Conservation (phyloP, 208 protist species). For the Endotrypanum monterogeii region DNA sequence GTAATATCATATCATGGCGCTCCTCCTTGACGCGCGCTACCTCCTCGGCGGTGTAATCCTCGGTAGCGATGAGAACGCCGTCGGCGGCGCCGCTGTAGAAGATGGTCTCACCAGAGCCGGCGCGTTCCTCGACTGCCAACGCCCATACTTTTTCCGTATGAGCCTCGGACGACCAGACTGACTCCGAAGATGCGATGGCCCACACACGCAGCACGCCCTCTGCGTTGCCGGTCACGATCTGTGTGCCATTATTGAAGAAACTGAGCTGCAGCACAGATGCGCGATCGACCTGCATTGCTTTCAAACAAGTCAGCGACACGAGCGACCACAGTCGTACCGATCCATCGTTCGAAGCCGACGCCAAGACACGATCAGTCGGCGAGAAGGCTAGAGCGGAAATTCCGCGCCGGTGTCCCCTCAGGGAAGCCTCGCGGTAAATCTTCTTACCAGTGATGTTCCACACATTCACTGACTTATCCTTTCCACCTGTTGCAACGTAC, state of each 20-base stretch:
- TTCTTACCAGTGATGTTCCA: slow-evolving; percentile 85
- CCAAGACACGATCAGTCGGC: slow-evolving; percentile 81
- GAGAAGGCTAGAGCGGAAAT: slow-evolving; percentile 84
- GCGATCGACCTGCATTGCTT: slow-evolving; percentile 83
- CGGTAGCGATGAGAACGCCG: slow-evolving; percentile 79
- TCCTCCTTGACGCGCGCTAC: slow-evolving; percentile 63
- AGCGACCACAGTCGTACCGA: slow-evolving; percentile 90
- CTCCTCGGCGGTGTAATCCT: slow-evolving; percentile 93
- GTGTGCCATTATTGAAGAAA: slow-evolving; percentile 90
- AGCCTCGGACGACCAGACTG: slow-evolving; percentile 75
- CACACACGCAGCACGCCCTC: slow-evolving; percentile 93
- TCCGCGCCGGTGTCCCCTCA: slow-evolving; percentile 87
- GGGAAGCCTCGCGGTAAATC: slow-evolving; percentile 66
- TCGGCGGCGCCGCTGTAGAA: slow-evolving; percentile 88
- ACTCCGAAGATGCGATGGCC: slow-evolving; percentile 78
- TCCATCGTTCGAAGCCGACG: slow-evolving; percentile 85
- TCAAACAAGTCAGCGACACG: slow-evolving; percentile 78
- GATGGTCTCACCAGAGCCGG: slow-evolving; percentile 31
- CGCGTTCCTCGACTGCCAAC: slow-evolving; percentile 57
- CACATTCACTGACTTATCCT: slow-evolving; percentile 86
- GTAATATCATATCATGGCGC: slow-evolving; percentile 62
- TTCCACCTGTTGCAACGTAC: slow-evolving; percentile 88
- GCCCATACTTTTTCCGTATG: slow-evolving; percentile 91
- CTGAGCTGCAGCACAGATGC: slow-evolving; percentile 75
- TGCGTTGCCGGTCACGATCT: slow-evolving; percentile 84